Evolutionary conservation across 768 basidiomycete genomes (phyloP), one percentile per base, ranked within the genome.

Genomic region (Strobilomyces echinocephalus): DNA sequence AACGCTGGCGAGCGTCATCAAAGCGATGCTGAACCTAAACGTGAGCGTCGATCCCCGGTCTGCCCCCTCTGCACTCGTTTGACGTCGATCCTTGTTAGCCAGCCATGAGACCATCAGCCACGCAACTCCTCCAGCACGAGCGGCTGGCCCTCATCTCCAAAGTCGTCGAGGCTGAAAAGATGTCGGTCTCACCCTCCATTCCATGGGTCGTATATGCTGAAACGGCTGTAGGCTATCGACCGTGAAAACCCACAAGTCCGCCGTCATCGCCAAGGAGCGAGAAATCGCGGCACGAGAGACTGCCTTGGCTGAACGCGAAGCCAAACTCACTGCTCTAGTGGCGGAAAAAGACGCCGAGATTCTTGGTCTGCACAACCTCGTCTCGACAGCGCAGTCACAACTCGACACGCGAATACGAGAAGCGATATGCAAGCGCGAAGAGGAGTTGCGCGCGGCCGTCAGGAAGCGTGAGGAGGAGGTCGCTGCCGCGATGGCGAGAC

Each of bases 11-110:
- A 75, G 75, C n/a, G 79, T 88, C 53, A 92, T 95, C 63, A 91
- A 87, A 65, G 79, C 87, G 0, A 94, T 95, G 92, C 69, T 94
- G 15, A 90, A 84, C 67, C 74, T 91, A 14, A 91, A 91, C 62
- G 91, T 92, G 63, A 60, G 79, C 64, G 30, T 5, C 26, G 34
- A 24, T 33, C 9, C n/a, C 14, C 36, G 30, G 6, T 30, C 6
- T 30, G 4, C 6, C 6, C 30, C 35, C 10, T 38, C 20, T 31
- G 24, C 16, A 15, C 12, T 40, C 21, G n/a, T 34, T 30, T 56
- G 39, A 54, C 15, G 2, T 38, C 20, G 41, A 31, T 24, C 8
- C 20, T 21, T 48, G 28, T 38, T 45, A 92, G 89, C 91, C 91
- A 5, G 88, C 88, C 2, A 88, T 90, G 86, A 81, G 91, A 36